A percentile compares a stretch with the other conserved stretches of the same genome.
These are phyloP conservation scores for Rhizoclosmatium hyalinum DNA, from an alignment of 371 early-diverging fungal genomes.

Conservation along the genomic window DNA sequence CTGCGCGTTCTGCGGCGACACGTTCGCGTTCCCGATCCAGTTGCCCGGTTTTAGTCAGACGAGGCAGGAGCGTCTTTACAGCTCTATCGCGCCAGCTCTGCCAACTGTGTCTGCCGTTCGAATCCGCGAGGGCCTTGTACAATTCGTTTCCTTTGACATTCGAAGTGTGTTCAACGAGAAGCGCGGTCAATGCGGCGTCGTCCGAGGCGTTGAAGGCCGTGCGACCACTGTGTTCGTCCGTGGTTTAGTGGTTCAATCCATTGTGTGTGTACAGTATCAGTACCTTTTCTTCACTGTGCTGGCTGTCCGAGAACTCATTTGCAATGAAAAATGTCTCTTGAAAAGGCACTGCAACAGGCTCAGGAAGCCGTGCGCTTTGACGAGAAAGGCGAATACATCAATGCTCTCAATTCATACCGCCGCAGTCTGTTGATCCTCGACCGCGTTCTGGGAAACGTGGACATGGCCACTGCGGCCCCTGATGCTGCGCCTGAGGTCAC, in stretches of 20 bases:
- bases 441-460: not conserved
- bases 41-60: slow-evolving; percentile 2
- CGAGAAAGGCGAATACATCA: not conserved
- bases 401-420: not conserved
- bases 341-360: slow-evolving; percentile 11
- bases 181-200: slow-evolving; percentile 23
- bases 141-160: slow-evolving; percentile 24
- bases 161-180: slow-evolving; percentile 12
- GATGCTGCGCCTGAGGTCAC: not conserved
- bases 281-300: no score
- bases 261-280: no score
- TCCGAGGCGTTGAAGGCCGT: slow-evolving; percentile 22
- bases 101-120: slow-evolving; percentile 25
- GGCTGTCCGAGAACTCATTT: no score
- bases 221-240: not conserved
- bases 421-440: slow-evolving; percentile 3
- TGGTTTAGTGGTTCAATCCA: no score
- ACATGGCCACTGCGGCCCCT: not conserved
- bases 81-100: slow-evolving; percentile 30
- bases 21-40: not conserved
- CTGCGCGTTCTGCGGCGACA: not conserved
- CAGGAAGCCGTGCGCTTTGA: not conserved
- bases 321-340: not conserved
- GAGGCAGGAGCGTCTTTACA: slow-evolving; percentile 18
- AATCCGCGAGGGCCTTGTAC: slow-evolving; percentile 18